These are phyloP conservation scores for Pyropia haitanensis DNA, from an alignment of 23 red algal species.

Conservation along the genomic window DNA sequence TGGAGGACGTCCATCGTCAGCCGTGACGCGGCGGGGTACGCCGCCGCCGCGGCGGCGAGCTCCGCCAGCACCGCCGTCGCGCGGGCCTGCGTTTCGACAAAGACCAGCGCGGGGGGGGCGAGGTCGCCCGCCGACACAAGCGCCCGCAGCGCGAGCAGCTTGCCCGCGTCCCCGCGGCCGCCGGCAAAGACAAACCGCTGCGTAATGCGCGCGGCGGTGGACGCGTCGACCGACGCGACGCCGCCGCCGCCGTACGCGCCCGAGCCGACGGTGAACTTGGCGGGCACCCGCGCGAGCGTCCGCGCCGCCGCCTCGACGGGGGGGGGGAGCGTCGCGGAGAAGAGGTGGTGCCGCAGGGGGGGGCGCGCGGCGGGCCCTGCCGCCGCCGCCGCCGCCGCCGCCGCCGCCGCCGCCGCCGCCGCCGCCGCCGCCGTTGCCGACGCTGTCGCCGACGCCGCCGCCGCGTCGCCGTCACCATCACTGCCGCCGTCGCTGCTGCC, in stretches of 20 bases:
- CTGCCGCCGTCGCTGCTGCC: background rate
- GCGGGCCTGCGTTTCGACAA: slow-evolving; percentile 69
- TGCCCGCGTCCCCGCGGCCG: slow-evolving; percentile 50
- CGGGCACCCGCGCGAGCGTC: slow-evolving; percentile 19
- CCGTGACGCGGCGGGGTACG: background rate
- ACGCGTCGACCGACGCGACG: slow-evolving; percentile 27
- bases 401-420: too few relatives aligned
- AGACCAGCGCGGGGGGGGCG: slow-evolving; percentile 62
- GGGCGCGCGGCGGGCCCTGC: too few relatives aligned
- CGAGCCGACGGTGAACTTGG: slow-evolving; percentile 38
- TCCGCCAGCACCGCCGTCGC: slow-evolving; percentile 38
- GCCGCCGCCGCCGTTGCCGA: too few relatives aligned
- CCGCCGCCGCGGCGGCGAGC: slow-evolving; percentile 24
- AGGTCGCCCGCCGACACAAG: slow-evolving; percentile 37
- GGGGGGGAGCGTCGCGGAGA: slow-evolving; percentile 81
- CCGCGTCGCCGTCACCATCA: too few relatives aligned
- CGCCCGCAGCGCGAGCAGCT: slow-evolving; percentile 55
- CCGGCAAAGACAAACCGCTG: slow-evolving; percentile 79
- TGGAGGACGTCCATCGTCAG: slow-evolving; percentile 41
- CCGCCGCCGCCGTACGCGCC: slow-evolving; percentile 40
- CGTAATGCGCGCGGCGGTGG: slow-evolving; percentile 14
- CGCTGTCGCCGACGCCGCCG: too few relatives aligned
- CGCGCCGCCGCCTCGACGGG: slow-evolving; percentile 14
- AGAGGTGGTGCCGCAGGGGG: slow-evolving; percentile 20
- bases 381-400: too few relatives aligned